A percentile compares a stretch with the other conserved stretches of the same genome.
Evolutionary conservation across 2,329 filamentous ascomycete genomes (phyloP).

Genomic region (Colletotrichum liaoningense): DNA sequence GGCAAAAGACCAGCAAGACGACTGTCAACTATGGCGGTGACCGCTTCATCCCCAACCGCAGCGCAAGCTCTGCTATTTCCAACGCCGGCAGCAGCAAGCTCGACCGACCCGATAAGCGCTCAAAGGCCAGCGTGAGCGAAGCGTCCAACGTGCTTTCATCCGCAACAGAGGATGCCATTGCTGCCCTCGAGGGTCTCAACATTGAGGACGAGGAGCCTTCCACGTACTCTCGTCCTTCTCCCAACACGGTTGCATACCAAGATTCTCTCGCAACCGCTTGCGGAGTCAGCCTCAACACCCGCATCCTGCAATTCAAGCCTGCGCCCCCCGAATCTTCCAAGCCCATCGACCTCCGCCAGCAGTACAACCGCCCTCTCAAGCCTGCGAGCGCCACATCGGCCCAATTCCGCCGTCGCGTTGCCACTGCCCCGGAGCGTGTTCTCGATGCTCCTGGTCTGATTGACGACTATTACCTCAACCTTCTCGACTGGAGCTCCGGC

Average conservation of each 20-base stretch:
- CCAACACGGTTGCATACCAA: conserved; percentile 90
- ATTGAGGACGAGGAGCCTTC: conserved; percentile 77
- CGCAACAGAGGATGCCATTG: conserved; percentile 82
- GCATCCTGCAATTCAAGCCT: conserved; percentile 98
- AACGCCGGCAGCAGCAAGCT: conserved; percentile 87
- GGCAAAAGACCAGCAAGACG: conserved; percentile 75
- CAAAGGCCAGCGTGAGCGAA: conserved; percentile 77
- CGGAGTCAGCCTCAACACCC: conserved; percentile 91
- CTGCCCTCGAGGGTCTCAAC: conserved; percentile 83
- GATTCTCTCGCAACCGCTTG: conserved; percentile 91
- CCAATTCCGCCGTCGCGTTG: conserved; percentile 90
- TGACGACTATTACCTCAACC: conserved; percentile 99
- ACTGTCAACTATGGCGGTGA: conserved; percentile 85
- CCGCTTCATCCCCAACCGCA: conserved; percentile 95
- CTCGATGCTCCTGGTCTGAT: conserved; percentile 95
- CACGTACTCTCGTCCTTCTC: conserved; percentile 81
- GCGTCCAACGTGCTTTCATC: conserved; percentile 81
- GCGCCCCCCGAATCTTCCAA: conserved; percentile 98
- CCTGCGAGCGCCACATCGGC: conserved; percentile 78
- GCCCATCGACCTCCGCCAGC: conserved; percentile 95
- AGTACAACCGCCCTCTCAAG: conserved; percentile 97
- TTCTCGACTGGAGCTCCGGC: conserved; percentile 96
- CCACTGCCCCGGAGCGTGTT: conserved; percentile 94
- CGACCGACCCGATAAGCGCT: conserved; percentile 75
- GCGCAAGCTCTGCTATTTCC: conserved; percentile 87